phyloP scores from a whole-genome alignment of 257 asterid genomes.

The Scutellaria galericulata region DNA sequence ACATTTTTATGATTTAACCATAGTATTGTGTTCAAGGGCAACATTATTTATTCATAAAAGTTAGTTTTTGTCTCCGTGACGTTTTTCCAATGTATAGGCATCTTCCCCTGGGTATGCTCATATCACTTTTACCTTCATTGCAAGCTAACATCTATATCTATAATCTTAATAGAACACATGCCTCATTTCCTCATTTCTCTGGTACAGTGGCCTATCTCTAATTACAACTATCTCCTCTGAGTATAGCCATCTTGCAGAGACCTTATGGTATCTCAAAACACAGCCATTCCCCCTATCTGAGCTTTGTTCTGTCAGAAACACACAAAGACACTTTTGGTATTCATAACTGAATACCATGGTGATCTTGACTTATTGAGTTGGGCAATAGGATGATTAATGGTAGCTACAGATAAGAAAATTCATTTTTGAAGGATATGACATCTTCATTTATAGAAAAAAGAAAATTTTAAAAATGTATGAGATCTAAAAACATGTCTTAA shows the following conservation, averaged over 20 bases:
- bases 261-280: background rate
- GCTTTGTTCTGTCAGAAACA: background rate
- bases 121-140: constrained; percentile 2
- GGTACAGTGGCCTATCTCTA: background rate
- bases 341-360: background rate
- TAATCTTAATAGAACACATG: background rate
- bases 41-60: background rate
- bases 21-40: constrained; percentile 10
- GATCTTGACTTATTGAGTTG: constrained; percentile 1
- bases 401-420: background rate
- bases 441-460: background rate
- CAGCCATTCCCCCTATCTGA: background rate
- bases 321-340: background rate
- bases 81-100: constrained; percentile 12
- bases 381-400: background rate
- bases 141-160: constrained; percentile 20
- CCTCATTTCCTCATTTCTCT: constrained; percentile 15
- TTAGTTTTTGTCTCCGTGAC: background rate
- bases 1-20: constrained; percentile 23
- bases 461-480: background rate
- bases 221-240: background rate
- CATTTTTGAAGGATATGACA: background rate
- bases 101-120: background rate
- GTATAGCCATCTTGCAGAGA: constrained; percentile 18
- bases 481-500: background rate